phyloP scores from a whole-genome alignment of 352 stramenopile genomes.

The Phytophthora ohioensis region DNA sequence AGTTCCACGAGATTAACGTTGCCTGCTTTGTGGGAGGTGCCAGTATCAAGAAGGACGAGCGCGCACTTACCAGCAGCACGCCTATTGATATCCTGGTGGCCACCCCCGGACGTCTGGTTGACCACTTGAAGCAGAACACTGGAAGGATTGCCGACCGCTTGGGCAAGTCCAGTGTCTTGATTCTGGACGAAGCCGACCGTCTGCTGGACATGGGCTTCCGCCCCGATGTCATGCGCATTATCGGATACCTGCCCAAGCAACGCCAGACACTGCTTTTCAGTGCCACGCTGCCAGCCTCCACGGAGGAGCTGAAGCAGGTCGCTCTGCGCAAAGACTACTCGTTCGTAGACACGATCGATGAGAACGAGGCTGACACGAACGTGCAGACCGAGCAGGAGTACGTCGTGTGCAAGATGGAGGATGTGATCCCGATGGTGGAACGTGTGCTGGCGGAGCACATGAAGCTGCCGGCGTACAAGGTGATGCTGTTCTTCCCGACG shows the following conservation, averaged over 20 bases:
- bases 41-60: constrained; percentile 82
- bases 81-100: constrained; percentile 95
- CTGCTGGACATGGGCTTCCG: constrained; percentile 97
- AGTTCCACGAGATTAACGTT: constrained; percentile 82
- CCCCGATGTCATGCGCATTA: constrained; percentile 92
- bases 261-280: constrained; percentile 97
- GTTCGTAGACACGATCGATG: constrained; percentile 94
- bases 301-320: constrained; percentile 90
- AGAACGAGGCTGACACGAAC: constrained; percentile 92
- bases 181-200: constrained; percentile 97
- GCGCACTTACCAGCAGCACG: constrained; percentile 39
- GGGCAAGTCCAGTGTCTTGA: constrained; percentile 61
- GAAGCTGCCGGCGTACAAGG: constrained; percentile 89
- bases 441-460: constrained; percentile 80
- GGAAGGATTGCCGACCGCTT: constrained; percentile 78
- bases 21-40: constrained; percentile 90
- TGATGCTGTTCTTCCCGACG: constrained; percentile 96
- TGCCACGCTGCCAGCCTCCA: constrained; percentile 91
- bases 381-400: constrained; percentile 89
- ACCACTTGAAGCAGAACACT: constrained; percentile 95
- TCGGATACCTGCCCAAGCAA: constrained; percentile 56
- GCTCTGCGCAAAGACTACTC: constrained; percentile 88
- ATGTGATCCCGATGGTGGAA: constrained; percentile 81
- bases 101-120: constrained; percentile 95
- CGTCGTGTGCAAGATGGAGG: constrained; percentile 71